Percentiles rank a stretch among this genome's conserved stretches.
These are phyloP conservation scores for Phytophthora brassicae DNA, from an alignment of 352 stramenopile species.

Conservation along the genomic window DNA sequence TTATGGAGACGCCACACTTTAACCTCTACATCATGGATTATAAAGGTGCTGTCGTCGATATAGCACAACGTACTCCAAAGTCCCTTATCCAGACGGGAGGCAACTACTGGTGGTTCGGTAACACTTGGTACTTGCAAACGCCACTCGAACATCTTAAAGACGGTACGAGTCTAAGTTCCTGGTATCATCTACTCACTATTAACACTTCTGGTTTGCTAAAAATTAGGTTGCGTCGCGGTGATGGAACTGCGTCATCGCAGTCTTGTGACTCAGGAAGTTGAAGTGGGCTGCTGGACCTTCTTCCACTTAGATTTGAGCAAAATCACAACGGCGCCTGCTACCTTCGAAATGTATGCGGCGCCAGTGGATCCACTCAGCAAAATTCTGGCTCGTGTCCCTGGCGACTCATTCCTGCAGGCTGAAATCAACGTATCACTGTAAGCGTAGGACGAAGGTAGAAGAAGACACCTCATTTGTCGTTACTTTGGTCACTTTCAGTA, in stretches of 20 bases:
- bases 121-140: slow-evolving; percentile 87
- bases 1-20: slow-evolving; percentile 89
- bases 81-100: slow-evolving; percentile 84
- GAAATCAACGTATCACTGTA: slow-evolving; percentile 89
- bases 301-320: slow-evolving; percentile 88
- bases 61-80: slow-evolving; percentile 76
- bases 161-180: no score
- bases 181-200: slow-evolving; percentile 4
- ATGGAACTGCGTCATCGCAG: slow-evolving; percentile 87
- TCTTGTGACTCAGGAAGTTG: slow-evolving; percentile 80
- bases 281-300: slow-evolving; percentile 90
- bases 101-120: slow-evolving; percentile 90
- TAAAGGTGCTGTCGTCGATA: slow-evolving; percentile 70
- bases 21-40: slow-evolving; percentile 85
- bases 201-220: slow-evolving; percentile 7
- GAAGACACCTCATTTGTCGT: background rate
- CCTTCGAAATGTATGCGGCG: slow-evolving; percentile 88
- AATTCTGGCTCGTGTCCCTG: slow-evolving; percentile 81
- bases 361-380: slow-evolving; percentile 85
- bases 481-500: background rate
- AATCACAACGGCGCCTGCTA: slow-evolving; percentile 84
- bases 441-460: slow-evolving; percentile 18
- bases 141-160: slow-evolving; percentile 86
- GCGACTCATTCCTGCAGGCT: slow-evolving; percentile 87
- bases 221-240: slow-evolving; percentile 78